These are phyloP conservation scores for Xylariaceae sp. DNA, from an alignment of 2,329 filamentous ascomycete species.

Conservation along the genomic window DNA sequence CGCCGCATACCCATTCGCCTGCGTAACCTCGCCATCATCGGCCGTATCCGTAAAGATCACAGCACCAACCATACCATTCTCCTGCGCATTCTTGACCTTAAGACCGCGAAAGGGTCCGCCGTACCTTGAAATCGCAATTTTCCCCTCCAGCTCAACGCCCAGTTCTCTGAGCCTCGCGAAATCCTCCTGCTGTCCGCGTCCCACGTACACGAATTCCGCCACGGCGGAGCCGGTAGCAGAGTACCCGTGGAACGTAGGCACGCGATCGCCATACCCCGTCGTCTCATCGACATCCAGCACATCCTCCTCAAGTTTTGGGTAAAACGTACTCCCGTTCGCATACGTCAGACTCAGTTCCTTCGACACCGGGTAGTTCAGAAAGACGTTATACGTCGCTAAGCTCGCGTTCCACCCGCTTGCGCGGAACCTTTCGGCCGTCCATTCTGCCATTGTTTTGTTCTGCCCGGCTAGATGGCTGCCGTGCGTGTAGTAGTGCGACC, in stretches of 20 bases:
- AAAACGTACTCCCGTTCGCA: conserved; percentile 46
- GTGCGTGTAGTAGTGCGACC: conserved; percentile 34
- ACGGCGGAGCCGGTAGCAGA: conserved; percentile 73
- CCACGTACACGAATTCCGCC: conserved; percentile 69
- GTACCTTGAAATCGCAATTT: conserved; percentile 74
- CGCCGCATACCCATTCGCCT: conserved; percentile 64
- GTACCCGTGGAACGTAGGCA: conserved; percentile 80
- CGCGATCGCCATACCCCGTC: conserved; percentile 58
- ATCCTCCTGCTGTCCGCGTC: conserved; percentile 69
- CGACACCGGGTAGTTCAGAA: conserved; percentile 47
- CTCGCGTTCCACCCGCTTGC: conserved; percentile 30
- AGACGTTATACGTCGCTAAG: conserved; percentile 30
- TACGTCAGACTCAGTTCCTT: conserved; percentile 43
- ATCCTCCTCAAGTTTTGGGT: conserved; percentile 67
- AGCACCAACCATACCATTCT: conserved; percentile 67
- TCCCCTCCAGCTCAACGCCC: conserved; percentile 65
- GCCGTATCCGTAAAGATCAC: conserved; percentile 71
- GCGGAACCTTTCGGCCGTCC: conserved; percentile 30
- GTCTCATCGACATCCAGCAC: conserved; percentile 69
- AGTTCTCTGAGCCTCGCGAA: conserved; percentile 65
- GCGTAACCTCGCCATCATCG: conserved; percentile 69
- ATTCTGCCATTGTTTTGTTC: conserved; percentile 30
- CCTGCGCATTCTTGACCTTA: conserved; percentile 78
- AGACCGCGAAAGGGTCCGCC: conserved; percentile 72
- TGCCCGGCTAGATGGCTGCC: conserved; percentile 31